phyloP scores from a whole-genome alignment of 2,329 filamentous ascomycete species.

The Tolypocladium nubicola region DNA sequence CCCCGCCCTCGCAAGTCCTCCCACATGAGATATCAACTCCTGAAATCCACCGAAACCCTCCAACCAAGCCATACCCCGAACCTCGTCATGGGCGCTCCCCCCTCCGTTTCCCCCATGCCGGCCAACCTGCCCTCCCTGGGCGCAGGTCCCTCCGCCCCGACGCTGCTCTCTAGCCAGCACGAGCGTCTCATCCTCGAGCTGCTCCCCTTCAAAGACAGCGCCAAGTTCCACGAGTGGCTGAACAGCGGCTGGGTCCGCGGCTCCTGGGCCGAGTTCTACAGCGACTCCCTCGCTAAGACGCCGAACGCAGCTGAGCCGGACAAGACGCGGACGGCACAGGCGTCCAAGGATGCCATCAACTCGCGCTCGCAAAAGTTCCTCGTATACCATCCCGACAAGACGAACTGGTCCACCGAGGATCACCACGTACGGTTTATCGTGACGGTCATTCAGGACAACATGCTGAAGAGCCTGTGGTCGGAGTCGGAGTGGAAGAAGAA shows the following conservation, averaged over 20 bases:
- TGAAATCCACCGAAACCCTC: not conserved
- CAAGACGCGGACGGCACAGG: slow-evolving; percentile 19
- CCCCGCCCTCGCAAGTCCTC: not conserved
- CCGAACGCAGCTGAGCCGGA: slow-evolving; percentile 16
- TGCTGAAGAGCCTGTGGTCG: slow-evolving; percentile 21
- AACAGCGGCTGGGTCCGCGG: slow-evolving; percentile 18
- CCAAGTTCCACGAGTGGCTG: slow-evolving; percentile 25
- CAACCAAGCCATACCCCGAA: not conserved
- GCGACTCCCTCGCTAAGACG: slow-evolving; percentile 16
- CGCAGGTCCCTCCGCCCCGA: not conserved
- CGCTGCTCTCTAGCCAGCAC: slow-evolving; percentile 17
- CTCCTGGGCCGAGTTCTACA: slow-evolving; percentile 25
- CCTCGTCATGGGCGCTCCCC: not conserved
- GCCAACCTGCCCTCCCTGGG: not conserved
- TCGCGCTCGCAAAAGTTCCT: slow-evolving; percentile 17
- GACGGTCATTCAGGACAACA: slow-evolving; percentile 22
- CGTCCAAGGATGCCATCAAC: slow-evolving; percentile 20
- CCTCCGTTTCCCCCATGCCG: not conserved
- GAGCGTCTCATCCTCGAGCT: slow-evolving; percentile 28
- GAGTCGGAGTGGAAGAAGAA: slow-evolving; percentile 16
- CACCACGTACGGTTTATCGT: slow-evolving; percentile 28
- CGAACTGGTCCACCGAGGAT: slow-evolving; percentile 23
- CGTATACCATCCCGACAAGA: slow-evolving; percentile 25
- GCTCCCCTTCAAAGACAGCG: slow-evolving; percentile 22
- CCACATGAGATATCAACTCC: not conserved